Evolutionary conservation across 2,329 filamentous ascomycete genomes (phyloP), one percentile per base, ranked within the genome.

Genomic region (Calonectria pseudoturangicola): DNA sequence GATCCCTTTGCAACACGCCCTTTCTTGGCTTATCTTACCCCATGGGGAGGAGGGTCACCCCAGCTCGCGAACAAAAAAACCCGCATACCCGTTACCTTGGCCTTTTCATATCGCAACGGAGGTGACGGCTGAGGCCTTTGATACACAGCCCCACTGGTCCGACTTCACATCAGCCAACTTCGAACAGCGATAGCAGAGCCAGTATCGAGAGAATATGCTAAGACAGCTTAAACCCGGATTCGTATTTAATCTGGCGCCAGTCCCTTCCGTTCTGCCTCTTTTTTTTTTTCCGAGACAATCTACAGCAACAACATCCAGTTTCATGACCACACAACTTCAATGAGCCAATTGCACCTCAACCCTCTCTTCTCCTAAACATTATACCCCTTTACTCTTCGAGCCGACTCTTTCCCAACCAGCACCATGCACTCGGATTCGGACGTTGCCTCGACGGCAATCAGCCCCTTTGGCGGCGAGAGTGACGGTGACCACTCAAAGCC

Each of bases 41-140:
- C 54, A 58, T 58, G 54, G 54, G 54, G 54, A 58, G 21, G 54
- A 58, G 54, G 54, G 21, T 58, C 54, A 58, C 54, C 54, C 54
- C 54, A 58, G 54, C 39, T 58, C 54, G 25, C 25, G 33, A 28
- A 27, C 4, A 18, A 58, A 36, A 58, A 58, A 58, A 10, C 54
- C 54, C 54, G 54, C 54, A 58, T 58, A 58, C 54, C 54, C 54
- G n/a, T 58, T n/a, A 10, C 54, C 33, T 58, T 58, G 33, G 54
- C 33, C 33, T 41, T 41, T 33, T 58, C 39, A 58, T 33, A 58
- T 58, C 54, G 27, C 54, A 15, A 15, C 25, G 36, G 54, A 21
- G 25, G 21, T 51, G 48, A 51, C 25, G 27, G 25, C 6, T 58
- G 54, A 58, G 54, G 54, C 54, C 54, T 58, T 58, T 58, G 54